phyloP scores from a whole-genome alignment of 305 asterid genomes.

The Fraxinus nigra region DNA sequence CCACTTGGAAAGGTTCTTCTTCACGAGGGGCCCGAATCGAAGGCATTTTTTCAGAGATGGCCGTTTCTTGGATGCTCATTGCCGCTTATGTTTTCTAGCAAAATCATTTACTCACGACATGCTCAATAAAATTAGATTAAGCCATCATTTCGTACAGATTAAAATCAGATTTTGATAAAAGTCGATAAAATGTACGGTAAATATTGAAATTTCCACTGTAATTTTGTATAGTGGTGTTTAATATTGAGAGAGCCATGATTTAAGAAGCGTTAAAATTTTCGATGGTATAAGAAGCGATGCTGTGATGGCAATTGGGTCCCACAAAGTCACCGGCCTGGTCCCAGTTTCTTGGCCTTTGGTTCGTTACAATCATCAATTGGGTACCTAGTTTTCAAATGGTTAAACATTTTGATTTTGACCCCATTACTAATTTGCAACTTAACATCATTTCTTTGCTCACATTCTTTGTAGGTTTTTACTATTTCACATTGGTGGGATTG shows the following conservation, averaged over 20 bases:
- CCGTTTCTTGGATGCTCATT: conserved; percentile 21
- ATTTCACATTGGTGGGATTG: neutral
- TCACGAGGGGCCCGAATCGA: conserved; percentile 19
- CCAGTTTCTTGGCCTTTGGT: conserved; percentile 4
- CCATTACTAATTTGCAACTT: neutral
- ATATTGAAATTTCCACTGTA: neutral
- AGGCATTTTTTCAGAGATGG: conserved; percentile 1
- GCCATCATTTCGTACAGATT: neutral
- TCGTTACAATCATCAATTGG: neutral
- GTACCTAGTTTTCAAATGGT: neutral
- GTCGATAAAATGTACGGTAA: neutral
- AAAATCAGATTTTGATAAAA: neutral
- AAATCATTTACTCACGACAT: neutral
- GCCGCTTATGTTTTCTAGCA: neutral
- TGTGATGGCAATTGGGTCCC: conserved; percentile 25
- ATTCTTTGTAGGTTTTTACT: neutral
- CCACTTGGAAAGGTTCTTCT: conserved; percentile 31
- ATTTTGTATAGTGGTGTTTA: neutral
- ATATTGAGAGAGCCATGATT: neutral
- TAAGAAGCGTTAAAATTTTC: neutral
- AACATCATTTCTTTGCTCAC: neutral
- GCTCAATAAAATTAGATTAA: neutral
- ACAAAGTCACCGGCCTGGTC: conserved; percentile 20
- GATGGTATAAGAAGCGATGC: neutral
- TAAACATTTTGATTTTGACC: conserved; percentile 1